Percentiles rank a stretch among this genome's conserved stretches.
These are phyloP conservation scores for Globisporangium apiculatum DNA, from an alignment of 352 stramenopile species.

Conservation along the genomic window DNA sequence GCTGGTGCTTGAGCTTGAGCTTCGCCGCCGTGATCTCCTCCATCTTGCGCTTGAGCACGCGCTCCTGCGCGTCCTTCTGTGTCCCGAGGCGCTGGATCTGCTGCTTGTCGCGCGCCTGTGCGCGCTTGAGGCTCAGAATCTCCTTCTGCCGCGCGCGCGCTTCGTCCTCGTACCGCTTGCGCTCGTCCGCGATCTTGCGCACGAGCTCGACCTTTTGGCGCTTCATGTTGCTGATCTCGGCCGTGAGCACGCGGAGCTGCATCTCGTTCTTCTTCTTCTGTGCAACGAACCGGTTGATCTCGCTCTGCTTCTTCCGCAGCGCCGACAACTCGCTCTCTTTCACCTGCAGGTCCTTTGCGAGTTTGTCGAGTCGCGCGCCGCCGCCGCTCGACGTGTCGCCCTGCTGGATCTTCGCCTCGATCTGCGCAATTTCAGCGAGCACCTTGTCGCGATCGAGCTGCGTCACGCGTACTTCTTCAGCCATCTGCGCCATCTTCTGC, in stretches of 20 bases:
- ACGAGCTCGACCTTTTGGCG: slow-evolving; percentile 84
- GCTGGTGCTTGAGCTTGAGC: slow-evolving; percentile 76
- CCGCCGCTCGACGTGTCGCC: slow-evolving; percentile 39
- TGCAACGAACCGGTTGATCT: slow-evolving; percentile 76
- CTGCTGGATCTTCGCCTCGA: slow-evolving; percentile 59
- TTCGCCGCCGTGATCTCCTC: slow-evolving; percentile 78
- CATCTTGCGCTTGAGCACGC: slow-evolving; percentile 85
- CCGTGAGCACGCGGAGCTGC: slow-evolving; percentile 68
- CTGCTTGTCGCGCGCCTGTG: slow-evolving; percentile 76
- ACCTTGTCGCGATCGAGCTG: slow-evolving; percentile 65
- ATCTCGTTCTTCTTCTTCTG: slow-evolving; percentile 87
- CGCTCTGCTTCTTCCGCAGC: slow-evolving; percentile 75
- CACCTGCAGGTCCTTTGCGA: slow-evolving; percentile 66
- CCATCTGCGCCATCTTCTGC: slow-evolving; percentile 79
- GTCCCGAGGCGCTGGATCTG: slow-evolving; percentile 73
- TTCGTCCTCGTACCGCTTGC: slow-evolving; percentile 80
- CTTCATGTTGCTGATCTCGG: slow-evolving; percentile 86
- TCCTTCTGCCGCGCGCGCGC: slow-evolving; percentile 68
- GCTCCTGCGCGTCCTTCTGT: slow-evolving; percentile 81
- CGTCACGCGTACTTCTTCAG: slow-evolving; percentile 52
- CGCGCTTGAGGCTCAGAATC: slow-evolving; percentile 77
- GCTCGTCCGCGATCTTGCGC: slow-evolving; percentile 83
- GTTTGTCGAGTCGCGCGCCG: slow-evolving; percentile 51
- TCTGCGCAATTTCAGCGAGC: slow-evolving; percentile 68
- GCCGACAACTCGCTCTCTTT: slow-evolving; percentile 70